These are phyloP conservation scores for Pinguiococcus pyrenoidosus DNA, from an alignment of 108 stramenopile genomes.

Conservation along the genomic window DNA sequence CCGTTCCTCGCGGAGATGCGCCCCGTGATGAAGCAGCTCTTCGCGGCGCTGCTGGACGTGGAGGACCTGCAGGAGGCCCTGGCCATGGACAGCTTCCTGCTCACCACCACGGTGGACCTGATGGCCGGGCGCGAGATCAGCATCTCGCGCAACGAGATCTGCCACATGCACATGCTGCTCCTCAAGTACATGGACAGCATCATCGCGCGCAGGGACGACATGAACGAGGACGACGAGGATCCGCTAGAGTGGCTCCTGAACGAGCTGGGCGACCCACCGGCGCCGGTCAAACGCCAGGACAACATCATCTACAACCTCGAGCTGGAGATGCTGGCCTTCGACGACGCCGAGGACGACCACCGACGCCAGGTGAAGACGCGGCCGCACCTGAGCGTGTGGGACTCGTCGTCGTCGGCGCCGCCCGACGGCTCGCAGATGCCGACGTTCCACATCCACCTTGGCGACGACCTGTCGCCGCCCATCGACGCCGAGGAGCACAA, in stretches of 20 bases:
- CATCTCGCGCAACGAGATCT: slow-evolving; percentile 6
- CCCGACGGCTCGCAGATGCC: too few relatives aligned
- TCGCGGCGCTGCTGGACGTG: background rate
- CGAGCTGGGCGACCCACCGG: too few relatives aligned
- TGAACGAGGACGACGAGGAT: too few relatives aligned
- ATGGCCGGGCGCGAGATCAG: background rate
- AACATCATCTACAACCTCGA: background rate
- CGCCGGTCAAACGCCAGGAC: slow-evolving; percentile 1
- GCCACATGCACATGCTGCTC: slow-evolving; percentile 1
- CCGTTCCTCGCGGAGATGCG: background rate
- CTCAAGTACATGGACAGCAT: slow-evolving; percentile 1
- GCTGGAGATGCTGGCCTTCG: background rate
- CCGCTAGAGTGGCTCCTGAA: too few relatives aligned
- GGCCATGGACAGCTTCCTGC: slow-evolving; percentile 4
- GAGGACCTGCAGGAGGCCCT: slow-evolving; percentile 1
- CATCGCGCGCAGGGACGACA: background rate
- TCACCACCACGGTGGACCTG: slow-evolving; percentile 11
- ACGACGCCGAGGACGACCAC: background rate
- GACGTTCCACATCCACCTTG: too few relatives aligned
- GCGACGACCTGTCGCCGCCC: background rate
- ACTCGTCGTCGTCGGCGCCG: too few relatives aligned
- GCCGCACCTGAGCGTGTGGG: slow-evolving; percentile 6
- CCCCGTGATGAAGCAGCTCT: background rate
- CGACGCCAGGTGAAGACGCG: background rate
- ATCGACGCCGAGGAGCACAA: background rate